Evolutionary conservation across 257 asterid species (phyloP).

Genomic region (Cynanchum wilfordii): DNA sequence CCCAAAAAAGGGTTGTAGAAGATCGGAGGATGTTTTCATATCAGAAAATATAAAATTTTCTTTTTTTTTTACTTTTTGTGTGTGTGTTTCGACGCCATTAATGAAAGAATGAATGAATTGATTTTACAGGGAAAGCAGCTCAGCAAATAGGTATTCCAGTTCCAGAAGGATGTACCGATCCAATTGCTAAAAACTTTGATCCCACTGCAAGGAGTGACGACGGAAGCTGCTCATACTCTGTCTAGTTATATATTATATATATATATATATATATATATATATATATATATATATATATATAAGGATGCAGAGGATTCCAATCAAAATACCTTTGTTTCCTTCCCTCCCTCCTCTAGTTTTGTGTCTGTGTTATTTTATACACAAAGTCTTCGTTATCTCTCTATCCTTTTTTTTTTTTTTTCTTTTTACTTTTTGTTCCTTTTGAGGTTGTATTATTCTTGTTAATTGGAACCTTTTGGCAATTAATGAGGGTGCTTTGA

Average conservation of each 20-base stretch:
- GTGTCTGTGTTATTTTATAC: no score
- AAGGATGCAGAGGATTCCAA: neutral
- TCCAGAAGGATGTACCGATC: slow-evolving; percentile 66
- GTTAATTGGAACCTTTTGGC: neutral
- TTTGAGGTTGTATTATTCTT: neutral
- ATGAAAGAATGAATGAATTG: neutral
- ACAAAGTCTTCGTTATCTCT: no score
- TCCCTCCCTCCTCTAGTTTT: neutral
- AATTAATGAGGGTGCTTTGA: neutral
- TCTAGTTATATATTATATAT: neutral
- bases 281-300: neutral
- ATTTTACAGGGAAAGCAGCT: slow-evolving; percentile 44
- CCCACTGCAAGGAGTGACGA: slow-evolving; percentile 69
- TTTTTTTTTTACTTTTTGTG: no score
- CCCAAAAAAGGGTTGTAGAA: no score
- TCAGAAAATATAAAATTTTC: no score
- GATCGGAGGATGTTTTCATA: no score
- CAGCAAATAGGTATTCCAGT: slow-evolving; percentile 46
- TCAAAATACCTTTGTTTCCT: neutral
- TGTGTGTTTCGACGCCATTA: no score
- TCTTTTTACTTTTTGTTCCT: no score
- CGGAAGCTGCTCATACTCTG: slow-evolving; percentile 44
- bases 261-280: neutral
- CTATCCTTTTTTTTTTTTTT: neutral
- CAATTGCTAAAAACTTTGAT: slow-evolving; percentile 47